Evolutionary conservation across 345 rosid species (phyloP).

Genomic region (Zanthoxylum bungeanum): DNA sequence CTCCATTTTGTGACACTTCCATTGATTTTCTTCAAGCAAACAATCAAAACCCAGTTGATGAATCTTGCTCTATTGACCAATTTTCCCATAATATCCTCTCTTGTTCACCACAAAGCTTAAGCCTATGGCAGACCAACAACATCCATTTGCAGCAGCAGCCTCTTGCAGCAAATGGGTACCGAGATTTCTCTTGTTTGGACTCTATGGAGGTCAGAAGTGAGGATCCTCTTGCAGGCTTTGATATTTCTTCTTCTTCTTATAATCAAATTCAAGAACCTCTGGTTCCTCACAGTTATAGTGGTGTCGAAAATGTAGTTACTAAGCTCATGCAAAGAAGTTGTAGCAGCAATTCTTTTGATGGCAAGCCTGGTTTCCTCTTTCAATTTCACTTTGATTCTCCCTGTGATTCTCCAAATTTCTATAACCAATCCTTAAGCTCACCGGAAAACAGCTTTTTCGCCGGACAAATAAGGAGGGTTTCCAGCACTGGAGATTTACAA

Average conservation of each 20-base stretch:
- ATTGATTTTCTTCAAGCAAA: slow-evolving; percentile 36
- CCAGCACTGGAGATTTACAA: slow-evolving; percentile 80
- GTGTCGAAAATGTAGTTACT: slow-evolving; percentile 43
- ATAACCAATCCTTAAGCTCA: slow-evolving; percentile 38
- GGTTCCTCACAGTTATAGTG: slow-evolving; percentile 47
- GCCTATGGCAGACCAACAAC: slow-evolving; percentile 34
- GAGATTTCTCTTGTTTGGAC: slow-evolving; percentile 24
- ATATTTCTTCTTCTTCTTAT: slow-evolving; percentile 15
- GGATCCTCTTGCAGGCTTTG: slow-evolving; percentile 32
- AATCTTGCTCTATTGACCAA: slow-evolving; percentile 28
- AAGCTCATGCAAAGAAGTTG: slow-evolving; percentile 72
- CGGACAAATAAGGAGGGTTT: slow-evolving; percentile 66
- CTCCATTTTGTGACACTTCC: slow-evolving; percentile 27
- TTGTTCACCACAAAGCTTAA: slow-evolving; percentile 61
- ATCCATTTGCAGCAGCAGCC: slow-evolving; percentile 16
- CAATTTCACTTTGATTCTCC: slow-evolving; percentile 44
- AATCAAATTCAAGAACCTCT: slow-evolving; percentile 10
- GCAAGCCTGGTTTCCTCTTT: slow-evolving; percentile 36
- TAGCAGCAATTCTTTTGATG: slow-evolving; percentile 61
- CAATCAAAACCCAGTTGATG: slow-evolving; percentile 28
- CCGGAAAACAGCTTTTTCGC: slow-evolving; percentile 53
- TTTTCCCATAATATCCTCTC: slow-evolving; percentile 36
- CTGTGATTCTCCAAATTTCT: slow-evolving; percentile 43
- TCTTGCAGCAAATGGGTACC: slow-evolving; percentile 30
- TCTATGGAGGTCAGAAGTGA: slow-evolving; percentile 49